These are phyloP conservation scores for Heracleum sosnowskyi DNA, from an alignment of 129 eudicot species.

Conservation along the genomic window DNA sequence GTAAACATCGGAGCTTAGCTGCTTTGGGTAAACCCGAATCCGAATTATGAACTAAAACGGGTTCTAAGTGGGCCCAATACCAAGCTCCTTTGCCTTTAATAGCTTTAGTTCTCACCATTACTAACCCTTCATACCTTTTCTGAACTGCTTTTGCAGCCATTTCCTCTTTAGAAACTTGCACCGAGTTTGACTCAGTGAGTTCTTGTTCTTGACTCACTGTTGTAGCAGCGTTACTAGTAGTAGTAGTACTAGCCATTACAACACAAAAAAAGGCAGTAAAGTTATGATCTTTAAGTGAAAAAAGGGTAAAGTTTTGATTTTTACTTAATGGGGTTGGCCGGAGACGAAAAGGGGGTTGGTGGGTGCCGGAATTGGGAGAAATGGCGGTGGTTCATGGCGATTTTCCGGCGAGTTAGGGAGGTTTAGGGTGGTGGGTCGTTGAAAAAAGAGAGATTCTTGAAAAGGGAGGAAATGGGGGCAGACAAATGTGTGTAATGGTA, in stretches of 20 bases:
- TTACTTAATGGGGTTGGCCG: slow-evolving; percentile 9
- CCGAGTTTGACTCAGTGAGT: slow-evolving; percentile 9
- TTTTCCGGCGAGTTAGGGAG: slow-evolving; percentile 23
- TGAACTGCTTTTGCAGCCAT: slow-evolving; percentile 61
- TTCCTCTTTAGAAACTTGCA: slow-evolving; percentile 36
- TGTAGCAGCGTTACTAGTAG: slow-evolving; percentile 17
- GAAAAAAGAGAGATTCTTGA: slow-evolving; percentile 17
- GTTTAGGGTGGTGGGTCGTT: slow-evolving; percentile 6
- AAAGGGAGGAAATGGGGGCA: slow-evolving; percentile 9
- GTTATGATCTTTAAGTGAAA: neutral
- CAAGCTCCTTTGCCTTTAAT: slow-evolving; percentile 96
- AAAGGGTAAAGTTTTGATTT: slow-evolving; percentile 9
- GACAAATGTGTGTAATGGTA: neutral
- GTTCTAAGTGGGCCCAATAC: slow-evolving; percentile 98
- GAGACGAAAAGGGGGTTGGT: slow-evolving; percentile 19
- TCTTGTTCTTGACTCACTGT: slow-evolving; percentile 16
- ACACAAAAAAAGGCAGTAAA: neutral
- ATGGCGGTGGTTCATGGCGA: slow-evolving; percentile 46
- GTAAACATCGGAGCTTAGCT: slow-evolving; percentile 74
- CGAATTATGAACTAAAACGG: slow-evolving; percentile 50
- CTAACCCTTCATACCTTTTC: slow-evolving; percentile 71
- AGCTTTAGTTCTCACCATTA: slow-evolving; percentile 83
- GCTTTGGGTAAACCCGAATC: slow-evolving; percentile 82
- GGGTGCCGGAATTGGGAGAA: slow-evolving; percentile 22
- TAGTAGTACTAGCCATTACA: slow-evolving; percentile 37